These are phyloP conservation scores for Hypoxylon sp. DNA, from an alignment of 2,329 filamentous ascomycete species.

Conservation along the genomic window DNA sequence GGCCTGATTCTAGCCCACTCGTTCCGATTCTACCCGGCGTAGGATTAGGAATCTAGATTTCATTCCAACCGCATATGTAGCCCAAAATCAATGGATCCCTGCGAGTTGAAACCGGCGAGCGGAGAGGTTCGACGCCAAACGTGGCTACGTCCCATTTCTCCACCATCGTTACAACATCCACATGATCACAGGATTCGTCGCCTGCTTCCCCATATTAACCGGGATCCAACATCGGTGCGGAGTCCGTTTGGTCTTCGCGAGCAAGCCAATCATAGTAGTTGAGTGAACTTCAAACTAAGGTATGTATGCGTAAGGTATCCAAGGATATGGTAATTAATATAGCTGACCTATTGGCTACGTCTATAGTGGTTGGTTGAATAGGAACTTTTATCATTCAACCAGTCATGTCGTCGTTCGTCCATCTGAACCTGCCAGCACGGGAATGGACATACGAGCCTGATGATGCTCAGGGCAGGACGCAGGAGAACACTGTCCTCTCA, in stretches of 20 bases:
- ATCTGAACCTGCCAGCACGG: conserved; percentile 46
- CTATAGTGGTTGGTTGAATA: neutral
- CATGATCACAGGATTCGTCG: neutral
- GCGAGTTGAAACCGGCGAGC: conserved; percentile 5
- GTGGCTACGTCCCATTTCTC: conserved; percentile 3
- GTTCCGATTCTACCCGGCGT: neutral
- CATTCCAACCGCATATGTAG: neutral
- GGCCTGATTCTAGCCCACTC: neutral
- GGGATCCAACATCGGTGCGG: conserved; percentile 36
- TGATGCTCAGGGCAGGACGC: conserved; percentile 30
- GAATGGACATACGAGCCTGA: conserved; percentile 40
- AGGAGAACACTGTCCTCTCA: conserved; percentile 41
- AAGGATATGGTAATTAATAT: neutral
- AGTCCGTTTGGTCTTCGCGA: neutral
- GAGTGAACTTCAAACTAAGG: neutral
- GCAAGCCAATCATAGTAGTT: neutral
- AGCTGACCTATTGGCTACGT: neutral
- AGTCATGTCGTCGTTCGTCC: conserved; percentile 46
- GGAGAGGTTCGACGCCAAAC: conserved; percentile 3
- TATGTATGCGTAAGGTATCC: conserved; percentile 3
- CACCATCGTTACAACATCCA: conserved; percentile 16
- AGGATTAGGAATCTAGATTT: neutral
- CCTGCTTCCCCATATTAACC: conserved; percentile 19
- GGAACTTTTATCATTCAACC: neutral
- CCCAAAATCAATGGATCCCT: neutral